Conservation (phyloP, 2,329 filamentous ascomycete species). For the Fusarium annulatum region DNA sequence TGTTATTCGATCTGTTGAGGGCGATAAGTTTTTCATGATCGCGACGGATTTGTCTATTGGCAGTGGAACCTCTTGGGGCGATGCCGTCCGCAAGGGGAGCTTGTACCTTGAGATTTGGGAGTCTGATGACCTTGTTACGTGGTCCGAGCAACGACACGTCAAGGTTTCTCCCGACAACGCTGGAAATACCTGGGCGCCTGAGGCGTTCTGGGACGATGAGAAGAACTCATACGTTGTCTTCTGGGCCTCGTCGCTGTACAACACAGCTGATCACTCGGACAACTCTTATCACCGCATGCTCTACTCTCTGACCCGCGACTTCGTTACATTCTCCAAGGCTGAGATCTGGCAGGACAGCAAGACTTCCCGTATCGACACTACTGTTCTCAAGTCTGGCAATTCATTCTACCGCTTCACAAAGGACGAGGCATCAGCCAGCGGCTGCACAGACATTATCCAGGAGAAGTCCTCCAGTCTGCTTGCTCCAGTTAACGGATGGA, state of each 20-base stretch:
- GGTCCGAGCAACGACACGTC: slow-evolving; percentile 62
- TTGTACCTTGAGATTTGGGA: slow-evolving; percentile 66
- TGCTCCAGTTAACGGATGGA: slow-evolving; percentile 57
- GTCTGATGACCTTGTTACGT: slow-evolving; percentile 60
- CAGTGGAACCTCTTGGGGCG: slow-evolving; percentile 63
- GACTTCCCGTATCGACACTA: slow-evolving; percentile 63
- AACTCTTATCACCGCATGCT: slow-evolving; percentile 64
- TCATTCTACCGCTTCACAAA: slow-evolving; percentile 66
- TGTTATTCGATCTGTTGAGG: slow-evolving; percentile 61
- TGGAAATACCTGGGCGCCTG: slow-evolving; percentile 66
- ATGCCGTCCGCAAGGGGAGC: slow-evolving; percentile 59
- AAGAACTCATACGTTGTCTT: slow-evolving; percentile 58
- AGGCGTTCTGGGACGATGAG: slow-evolving; percentile 60
- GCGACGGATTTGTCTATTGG: slow-evolving; percentile 66
- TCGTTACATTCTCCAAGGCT: slow-evolving; percentile 60
- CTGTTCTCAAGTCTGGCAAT: slow-evolving; percentile 56
- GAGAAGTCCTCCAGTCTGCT: slow-evolving; percentile 58
- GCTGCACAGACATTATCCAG: slow-evolving; percentile 66
- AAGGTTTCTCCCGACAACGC: slow-evolving; percentile 60
- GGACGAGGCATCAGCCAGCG: slow-evolving; percentile 62
- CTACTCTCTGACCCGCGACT: slow-evolving; percentile 62
- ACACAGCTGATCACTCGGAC: slow-evolving; percentile 55
- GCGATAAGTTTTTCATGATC: slow-evolving; percentile 62
- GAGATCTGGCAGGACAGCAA: slow-evolving; percentile 64
- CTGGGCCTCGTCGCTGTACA: slow-evolving; percentile 59